Evolutionary conservation across 352 stramenopile species (phyloP).

Genomic region (Achlya hypogyna): DNA sequence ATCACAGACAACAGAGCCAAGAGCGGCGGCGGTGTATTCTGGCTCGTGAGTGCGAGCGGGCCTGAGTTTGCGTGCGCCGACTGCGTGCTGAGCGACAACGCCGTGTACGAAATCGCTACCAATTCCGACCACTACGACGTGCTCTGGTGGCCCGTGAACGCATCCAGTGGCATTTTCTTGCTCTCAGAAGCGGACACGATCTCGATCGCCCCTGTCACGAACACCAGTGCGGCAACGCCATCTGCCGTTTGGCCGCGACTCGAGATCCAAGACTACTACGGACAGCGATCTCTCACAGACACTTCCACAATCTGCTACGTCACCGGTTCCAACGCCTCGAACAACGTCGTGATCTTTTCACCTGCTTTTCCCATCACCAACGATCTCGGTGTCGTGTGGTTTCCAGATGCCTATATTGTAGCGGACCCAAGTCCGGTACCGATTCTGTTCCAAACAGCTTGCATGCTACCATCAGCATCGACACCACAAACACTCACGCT

Average conservation of each 20-base stretch:
- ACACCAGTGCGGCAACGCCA: background rate
- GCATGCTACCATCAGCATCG: background rate
- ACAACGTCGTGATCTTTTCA: background rate
- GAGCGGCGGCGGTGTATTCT: slow-evolving; percentile 15
- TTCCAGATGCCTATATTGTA: background rate
- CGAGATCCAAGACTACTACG: slow-evolving; percentile 11
- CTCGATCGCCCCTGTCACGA: background rate
- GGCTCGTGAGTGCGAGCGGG: background rate
- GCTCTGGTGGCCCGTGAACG: slow-evolving; percentile 2
- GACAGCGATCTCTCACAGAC: slow-evolving; percentile 7
- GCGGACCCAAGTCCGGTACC: background rate
- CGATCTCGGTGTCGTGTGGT: background rate
- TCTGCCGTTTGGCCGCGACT: slow-evolving; percentile 3
- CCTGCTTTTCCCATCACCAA: background rate
- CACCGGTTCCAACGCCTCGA: background rate
- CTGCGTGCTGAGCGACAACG: background rate
- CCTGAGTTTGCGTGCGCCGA: background rate
- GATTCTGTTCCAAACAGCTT: background rate
- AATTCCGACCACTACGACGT: slow-evolving; percentile 4
- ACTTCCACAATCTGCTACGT: background rate
- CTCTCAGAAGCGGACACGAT: background rate
- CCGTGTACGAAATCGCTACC: background rate
- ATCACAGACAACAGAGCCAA: background rate
- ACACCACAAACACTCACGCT: background rate
- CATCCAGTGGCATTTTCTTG: background rate